Conservation (phyloP, 2,329 filamentous ascomycete species). For the Coniochaeta sp. region DNA sequence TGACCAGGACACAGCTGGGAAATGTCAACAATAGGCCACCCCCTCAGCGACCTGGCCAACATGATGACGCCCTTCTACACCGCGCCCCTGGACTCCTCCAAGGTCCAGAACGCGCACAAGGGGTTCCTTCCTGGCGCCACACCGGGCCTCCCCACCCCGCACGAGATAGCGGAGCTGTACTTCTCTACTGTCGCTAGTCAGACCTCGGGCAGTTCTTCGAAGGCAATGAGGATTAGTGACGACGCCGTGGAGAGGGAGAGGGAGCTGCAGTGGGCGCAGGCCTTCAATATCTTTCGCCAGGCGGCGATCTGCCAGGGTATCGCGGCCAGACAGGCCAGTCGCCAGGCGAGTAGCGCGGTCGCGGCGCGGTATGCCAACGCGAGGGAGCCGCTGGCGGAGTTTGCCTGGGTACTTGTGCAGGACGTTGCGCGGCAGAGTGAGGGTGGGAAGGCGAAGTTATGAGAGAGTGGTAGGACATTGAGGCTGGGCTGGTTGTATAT, state of each 20-base stretch:
- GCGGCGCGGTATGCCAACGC: conserved; percentile 65
- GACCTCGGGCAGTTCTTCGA: neutral
- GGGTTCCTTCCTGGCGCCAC: conserved; percentile 56
- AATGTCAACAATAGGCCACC: conserved; percentile 97
- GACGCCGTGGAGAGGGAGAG: conserved; percentile 8
- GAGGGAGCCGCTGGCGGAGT: conserved; percentile 65
- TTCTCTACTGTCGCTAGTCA: conserved; percentile 29
- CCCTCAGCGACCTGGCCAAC: conserved; percentile 84
- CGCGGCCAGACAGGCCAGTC: conserved; percentile 72
- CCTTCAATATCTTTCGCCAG: conserved; percentile 54
- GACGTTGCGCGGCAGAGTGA: conserved; percentile 18
- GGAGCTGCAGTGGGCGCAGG: conserved; percentile 55
- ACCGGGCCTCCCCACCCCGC: conserved; percentile 42
- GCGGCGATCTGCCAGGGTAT: conserved; percentile 76
- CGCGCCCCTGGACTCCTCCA: conserved; percentile 18
- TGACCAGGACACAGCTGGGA: conserved; percentile 62
- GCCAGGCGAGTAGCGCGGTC: conserved; percentile 84
- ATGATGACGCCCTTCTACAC: conserved; percentile 49
- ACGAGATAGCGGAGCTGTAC: conserved; percentile 27
- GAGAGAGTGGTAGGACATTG: neutral
- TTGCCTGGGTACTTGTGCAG: conserved; percentile 69
- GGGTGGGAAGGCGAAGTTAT: conserved; percentile 9
- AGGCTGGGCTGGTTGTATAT: neutral
- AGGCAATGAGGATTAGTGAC: neutral
- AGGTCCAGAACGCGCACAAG: conserved; percentile 21